These are phyloP conservation scores for Lactarius deliciosus DNA, from an alignment of 768 basidiomycete species.

Conservation along the genomic window DNA sequence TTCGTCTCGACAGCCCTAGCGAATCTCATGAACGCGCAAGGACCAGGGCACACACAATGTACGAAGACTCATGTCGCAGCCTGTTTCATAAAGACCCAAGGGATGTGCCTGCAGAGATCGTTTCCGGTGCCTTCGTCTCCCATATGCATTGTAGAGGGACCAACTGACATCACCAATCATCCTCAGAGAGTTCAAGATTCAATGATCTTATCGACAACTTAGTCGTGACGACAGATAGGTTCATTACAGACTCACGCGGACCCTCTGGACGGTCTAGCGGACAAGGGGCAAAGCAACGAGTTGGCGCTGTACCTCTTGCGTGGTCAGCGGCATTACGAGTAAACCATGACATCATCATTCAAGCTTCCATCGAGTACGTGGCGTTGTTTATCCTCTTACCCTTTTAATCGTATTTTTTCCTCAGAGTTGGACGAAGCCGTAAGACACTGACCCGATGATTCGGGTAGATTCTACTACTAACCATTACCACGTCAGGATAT, in stretches of 20 bases:
- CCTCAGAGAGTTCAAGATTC: not conserved
- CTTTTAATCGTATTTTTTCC: not conserved
- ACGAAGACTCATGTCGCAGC: not conserved
- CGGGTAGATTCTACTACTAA: not conserved
- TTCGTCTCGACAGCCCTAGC: not conserved
- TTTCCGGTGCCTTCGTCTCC: not conserved
- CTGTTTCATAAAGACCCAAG: not conserved
- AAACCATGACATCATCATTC: not conserved
- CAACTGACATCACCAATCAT: not conserved
- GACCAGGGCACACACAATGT: not conserved
- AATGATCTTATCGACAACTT: not conserved
- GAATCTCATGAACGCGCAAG: not conserved
- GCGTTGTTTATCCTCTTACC: not conserved
- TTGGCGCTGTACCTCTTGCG: not conserved
- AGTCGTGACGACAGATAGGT: slow-evolving; percentile 1
- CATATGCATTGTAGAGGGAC: not conserved
- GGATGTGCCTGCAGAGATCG: slow-evolving; percentile 6
- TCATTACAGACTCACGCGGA: not conserved
- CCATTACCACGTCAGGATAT: slow-evolving; percentile 3
- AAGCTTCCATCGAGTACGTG: not conserved
- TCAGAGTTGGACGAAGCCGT: slow-evolving; percentile 1
- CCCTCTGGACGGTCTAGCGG: not conserved
- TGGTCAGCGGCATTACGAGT: not conserved
- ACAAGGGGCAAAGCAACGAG: not conserved
- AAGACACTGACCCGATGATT: not conserved